These are phyloP conservation scores for Kodamaea ohmeri DNA, from an alignment of 1,139 yeast species.

Conservation along the genomic window DNA sequence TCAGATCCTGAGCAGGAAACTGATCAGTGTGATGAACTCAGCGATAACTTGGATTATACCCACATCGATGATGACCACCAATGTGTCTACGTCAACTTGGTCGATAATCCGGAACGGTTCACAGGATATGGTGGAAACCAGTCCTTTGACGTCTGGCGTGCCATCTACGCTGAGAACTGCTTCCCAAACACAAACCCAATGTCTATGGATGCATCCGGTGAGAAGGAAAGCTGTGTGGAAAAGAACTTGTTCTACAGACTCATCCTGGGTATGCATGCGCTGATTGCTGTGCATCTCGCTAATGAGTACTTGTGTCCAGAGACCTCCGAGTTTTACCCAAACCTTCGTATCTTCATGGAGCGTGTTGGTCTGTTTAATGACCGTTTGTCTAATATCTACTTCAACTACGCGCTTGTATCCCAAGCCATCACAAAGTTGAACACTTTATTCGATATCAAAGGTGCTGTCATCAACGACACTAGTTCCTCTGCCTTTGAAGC, in stretches of 20 bases:
- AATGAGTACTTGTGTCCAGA: constrained; percentile 76
- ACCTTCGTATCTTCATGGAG: constrained; percentile 75
- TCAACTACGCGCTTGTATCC: constrained; percentile 85
- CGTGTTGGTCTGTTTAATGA: constrained; percentile 91
- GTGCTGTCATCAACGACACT: constrained; percentile 22
- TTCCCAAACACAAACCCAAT: constrained; percentile 55
- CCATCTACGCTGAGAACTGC: constrained; percentile 89
- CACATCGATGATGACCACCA: constrained; percentile 59
- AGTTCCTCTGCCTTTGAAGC: constrained; percentile 6
- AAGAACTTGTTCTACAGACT: constrained; percentile 85
- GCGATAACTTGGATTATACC: constrained; percentile 50
- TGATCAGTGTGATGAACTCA: constrained; percentile 27
- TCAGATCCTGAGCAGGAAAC: constrained; percentile 26
- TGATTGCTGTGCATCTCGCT: constrained; percentile 89
- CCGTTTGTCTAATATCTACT: constrained; percentile 82
- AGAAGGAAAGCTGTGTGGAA: constrained; percentile 65
- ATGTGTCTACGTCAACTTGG: constrained; percentile 80
- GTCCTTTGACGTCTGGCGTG: constrained; percentile 88
- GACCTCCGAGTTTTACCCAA: constrained; percentile 81
- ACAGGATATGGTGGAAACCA: constrained; percentile 96
- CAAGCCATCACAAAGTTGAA: constrained; percentile 72
- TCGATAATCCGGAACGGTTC: constrained; percentile 91
- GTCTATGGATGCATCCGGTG: constrained; percentile 31
- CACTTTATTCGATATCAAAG: constrained; percentile 28
- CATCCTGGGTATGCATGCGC: constrained; percentile 92